Base-by-base conservation (phyloP, 345 rosid genomes). In the Aethionema arabicum region DNA sequence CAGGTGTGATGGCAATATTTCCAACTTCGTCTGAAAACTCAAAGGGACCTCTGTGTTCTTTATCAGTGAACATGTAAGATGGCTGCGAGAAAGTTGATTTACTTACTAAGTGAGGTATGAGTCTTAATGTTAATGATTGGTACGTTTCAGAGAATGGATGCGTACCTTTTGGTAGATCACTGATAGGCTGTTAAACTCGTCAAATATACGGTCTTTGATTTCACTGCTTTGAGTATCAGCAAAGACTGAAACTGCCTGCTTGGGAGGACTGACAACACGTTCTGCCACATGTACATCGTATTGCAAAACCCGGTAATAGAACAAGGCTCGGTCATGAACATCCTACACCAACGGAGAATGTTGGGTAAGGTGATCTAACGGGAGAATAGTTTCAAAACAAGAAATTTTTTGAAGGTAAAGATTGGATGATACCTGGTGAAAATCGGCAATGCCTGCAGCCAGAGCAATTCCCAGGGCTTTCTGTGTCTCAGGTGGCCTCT, bases 141-240 rank as follows among this genome's bases (percentile, higher is more conserved):
- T 10, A 36, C 57, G n/a, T 15, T 9, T 35, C 51, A 10, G 49
- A 27, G 41, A 32, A 57, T 21, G 27, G 27, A 21, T 21, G 27
- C 32, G 77, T 76, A 85, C 99, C 93, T 90, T 90, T 77, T 87
- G 95, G 75, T 93, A 93, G 60, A 93, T 78, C 49, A 93, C 88
- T 37, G 97, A 93, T 41, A 93, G 80, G 79, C 90, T 93, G 79
- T 90, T 93, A 74, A 90, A 93, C 78, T 93, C 99, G 45, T 90
- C 96, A 79, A 90, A 90, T 60, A 90, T 90, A 49, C 95, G 87
- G 81, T 93, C 97, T 75, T 93, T 89, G 62, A 87, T 77, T 81
- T 93, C 97, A 73, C 95, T 93, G 79, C 91, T 90, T 70, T 85
- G 99, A 65, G 90, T 85, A 82, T 93, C 97, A 49, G 97, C 99